Base-by-base conservation (phyloP, 768 basidiomycete species). In the Calocybe gangraenosa region DNA sequence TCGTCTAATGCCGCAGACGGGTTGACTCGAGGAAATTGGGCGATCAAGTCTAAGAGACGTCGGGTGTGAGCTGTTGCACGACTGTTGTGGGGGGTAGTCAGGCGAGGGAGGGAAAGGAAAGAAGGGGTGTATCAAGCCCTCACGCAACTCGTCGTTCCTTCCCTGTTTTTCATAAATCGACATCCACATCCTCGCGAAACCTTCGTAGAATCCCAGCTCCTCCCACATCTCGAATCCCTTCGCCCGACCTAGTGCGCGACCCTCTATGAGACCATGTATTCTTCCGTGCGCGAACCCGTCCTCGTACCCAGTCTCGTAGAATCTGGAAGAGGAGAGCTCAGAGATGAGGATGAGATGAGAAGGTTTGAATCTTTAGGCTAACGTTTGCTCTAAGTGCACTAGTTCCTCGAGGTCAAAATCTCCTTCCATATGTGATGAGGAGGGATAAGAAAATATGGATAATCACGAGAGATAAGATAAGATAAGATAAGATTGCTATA, bases 181-280 rank as follows among this genome's bases (percentile, higher is more conserved):
- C 48, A 68, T 62, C 89, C 90, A 96, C 44, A 82, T 76, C 44
- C 57, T 50, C 2, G 91, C 91, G 54, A 87, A 86, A 4, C 93
- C 95, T 55, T 94, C 79, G 61, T 94, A 94, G 56, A 84, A 97
- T 1, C 90, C 93, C 10, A 99, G 76, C 63, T 99, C 95, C 63
- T 97, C 94, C 92, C 93, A 97, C 65, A 96, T 82, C 65, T 95
- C 93, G 62, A 84, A 97, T 0, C 88, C 90, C 55, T 95, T 93
- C 55, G 92, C 86, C 44, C 83, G 75, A 1, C 93, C 95, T 14
- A 97, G 74, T 0, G 87, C 85, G 11, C 92, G 75, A 7, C 95
- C 95, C 62, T 99, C 92, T 49, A 92, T 91, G 19, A 89, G 65
- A 2, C 95, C 93, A 55, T 95, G 93, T 5, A 93, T 79, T 32